Percentiles rank a stretch among this genome's conserved stretches.
Evolutionary conservation across 129 eudicot species (phyloP).

Genomic region (Lactuca sativa): DNA sequence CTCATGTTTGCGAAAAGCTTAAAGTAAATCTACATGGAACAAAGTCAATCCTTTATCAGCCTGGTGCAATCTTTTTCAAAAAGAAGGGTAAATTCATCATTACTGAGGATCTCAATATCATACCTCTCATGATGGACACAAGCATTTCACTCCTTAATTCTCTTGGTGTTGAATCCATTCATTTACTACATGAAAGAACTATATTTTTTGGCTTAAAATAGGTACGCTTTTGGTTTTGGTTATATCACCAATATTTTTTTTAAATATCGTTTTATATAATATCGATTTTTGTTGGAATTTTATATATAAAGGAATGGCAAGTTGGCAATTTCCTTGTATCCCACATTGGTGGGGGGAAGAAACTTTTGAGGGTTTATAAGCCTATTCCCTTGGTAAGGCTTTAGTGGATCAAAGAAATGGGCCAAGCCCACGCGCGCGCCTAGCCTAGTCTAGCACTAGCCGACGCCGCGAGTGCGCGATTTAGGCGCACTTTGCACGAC

Average conservation of each 20-base stretch:
- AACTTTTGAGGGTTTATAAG: too few relatives aligned
- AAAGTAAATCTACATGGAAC: constrained; percentile 18
- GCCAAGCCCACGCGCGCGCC: too few relatives aligned
- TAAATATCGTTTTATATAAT: background rate
- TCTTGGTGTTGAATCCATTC: constrained; percentile 12
- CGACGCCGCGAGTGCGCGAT: too few relatives aligned
- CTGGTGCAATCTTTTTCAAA: constrained; percentile 3
- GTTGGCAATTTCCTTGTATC: too few relatives aligned
- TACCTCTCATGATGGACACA: background rate
- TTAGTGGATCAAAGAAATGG: too few relatives aligned
- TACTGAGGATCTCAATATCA: background rate
- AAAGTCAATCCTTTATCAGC: background rate
- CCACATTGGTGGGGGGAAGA: too few relatives aligned
- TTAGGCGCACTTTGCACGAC: too few relatives aligned
- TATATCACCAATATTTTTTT: background rate
- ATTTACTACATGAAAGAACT: background rate
- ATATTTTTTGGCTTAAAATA: constrained; percentile 13
- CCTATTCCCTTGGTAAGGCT: too few relatives aligned
- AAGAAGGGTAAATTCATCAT: background rate
- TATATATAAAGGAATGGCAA: too few relatives aligned
- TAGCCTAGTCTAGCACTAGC: too few relatives aligned
- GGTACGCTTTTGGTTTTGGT: background rate
- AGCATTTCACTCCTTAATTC: background rate
- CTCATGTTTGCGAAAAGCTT: constrained; percentile 1
- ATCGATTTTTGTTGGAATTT: too few relatives aligned